Conservation (phyloP, 805 yeast genomes). For the Blastobotrys mokoenaii region DNA sequence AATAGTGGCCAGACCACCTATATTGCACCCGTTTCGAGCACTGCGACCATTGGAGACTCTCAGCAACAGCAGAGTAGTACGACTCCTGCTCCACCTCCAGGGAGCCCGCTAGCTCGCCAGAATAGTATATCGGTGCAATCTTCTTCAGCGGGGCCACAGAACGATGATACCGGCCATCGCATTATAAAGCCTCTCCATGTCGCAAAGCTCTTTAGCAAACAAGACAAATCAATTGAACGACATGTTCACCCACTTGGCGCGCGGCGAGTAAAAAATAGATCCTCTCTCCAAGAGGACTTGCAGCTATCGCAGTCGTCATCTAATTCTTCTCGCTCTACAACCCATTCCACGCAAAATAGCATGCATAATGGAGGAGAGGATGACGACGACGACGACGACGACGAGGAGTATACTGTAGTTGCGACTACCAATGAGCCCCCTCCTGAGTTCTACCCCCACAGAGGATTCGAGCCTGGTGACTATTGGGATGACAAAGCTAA, state of each 20-base stretch:
- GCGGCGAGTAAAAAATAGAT: too few species aligned
- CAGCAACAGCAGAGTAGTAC: neutral
- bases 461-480: constrained; percentile 39
- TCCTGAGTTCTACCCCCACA: constrained; percentile 38
- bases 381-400: constrained; percentile 16
- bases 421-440: constrained; percentile 22
- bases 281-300: too few species aligned
- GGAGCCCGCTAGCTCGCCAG: neutral
- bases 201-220: too few species aligned
- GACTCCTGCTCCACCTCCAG: too few species aligned
- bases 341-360: too few species aligned
- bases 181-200: too few species aligned
- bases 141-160: neutral
- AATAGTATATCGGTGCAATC: neutral
- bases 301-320: too few species aligned
- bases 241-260: too few species aligned
- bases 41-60: neutral
- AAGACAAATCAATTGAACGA: too few species aligned
- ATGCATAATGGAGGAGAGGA: constrained; percentile 3
- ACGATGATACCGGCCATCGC: neutral
- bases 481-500: constrained; percentile 37
- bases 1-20: neutral
- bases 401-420: constrained; percentile 1
- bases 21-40: neutral
- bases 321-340: too few species aligned